Base-by-base conservation (phyloP, 495 filamentous ascomycete genomes). In the Haplographium delicatum region DNA sequence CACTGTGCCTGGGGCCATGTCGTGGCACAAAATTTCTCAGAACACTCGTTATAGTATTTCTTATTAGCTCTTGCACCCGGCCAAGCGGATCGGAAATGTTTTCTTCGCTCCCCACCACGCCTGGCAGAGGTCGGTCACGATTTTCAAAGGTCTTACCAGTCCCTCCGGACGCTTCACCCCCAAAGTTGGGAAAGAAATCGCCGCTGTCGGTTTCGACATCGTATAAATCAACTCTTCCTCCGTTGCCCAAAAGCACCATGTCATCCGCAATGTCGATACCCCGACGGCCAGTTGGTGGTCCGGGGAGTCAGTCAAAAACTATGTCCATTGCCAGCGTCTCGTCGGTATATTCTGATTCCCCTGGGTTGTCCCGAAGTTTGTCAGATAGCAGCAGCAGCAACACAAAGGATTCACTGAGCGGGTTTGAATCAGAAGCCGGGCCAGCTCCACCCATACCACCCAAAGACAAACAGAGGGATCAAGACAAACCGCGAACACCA, bases 361-460 rank as follows among this genome's bases (percentile, higher is more conserved):
- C 58, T 3, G 44, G 45, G 19, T 47, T 53, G 11, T 52, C 57
- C 5, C 48, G 44, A 24, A 50, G 53, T 25, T 49, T 43, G 41
- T 61, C 58, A 30, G 41, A 60, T 38, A 51, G 40, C 25, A 57
- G 57, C 28, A 51, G 51, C 37, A 20, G 38, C n/a, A 26, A 42
- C 8, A 56, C 47, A 56, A 53, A 44, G 28, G 45, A 60, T 46
- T 60, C 57, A 47, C 47, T 50, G 24, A 57, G 49, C 26, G 53
- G 53, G 8, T 39, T 47, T 47, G 57, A 57, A 31, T 60, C 57
- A 56, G 56, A 58, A 26, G 20, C 20, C 20, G 51, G 37, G 24
- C 23, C 51, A 33, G 43, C 50, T 18, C 47, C 59, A 5, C 34
- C 52, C n/a, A 9, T 58, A 19, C 59, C 52, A 35, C 37, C 38